phyloP scores from a whole-genome alignment of 1,284 basidiomycete genomes.

The Cryptococcus depauperatus region DNA sequence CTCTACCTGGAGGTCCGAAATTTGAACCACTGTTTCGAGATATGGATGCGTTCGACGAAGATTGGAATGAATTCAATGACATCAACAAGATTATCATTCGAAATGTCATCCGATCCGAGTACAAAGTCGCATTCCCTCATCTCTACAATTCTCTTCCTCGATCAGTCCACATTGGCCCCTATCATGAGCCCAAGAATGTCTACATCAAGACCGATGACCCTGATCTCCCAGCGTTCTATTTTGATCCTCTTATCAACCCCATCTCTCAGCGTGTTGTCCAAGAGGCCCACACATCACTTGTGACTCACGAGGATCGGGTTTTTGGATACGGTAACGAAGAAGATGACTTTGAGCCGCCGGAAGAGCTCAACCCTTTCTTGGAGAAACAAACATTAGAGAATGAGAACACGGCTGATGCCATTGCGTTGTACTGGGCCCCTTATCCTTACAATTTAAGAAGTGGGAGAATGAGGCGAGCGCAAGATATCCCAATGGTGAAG shows the following conservation, averaged over 20 bases:
- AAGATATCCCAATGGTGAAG: constrained; percentile 93
- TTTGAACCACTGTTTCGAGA: constrained; percentile 88
- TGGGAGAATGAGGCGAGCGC: constrained; percentile 84
- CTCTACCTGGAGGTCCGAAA: constrained; percentile 96
- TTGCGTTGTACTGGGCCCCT: constrained; percentile 97
- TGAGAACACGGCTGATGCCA: constrained; percentile 90
- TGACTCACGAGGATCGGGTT: constrained; percentile 82
- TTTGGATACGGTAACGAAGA: constrained; percentile 75
- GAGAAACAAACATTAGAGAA: constrained; percentile 73
- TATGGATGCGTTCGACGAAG: constrained; percentile 95
- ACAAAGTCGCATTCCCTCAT: constrained; percentile 98
- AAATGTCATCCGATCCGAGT: constrained; percentile 96
- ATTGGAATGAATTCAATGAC: constrained; percentile 99
- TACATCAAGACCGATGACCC: constrained; percentile 99
- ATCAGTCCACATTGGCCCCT: constrained; percentile 82
- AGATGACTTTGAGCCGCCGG: constrained; percentile 78
- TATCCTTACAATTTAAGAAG: constrained; percentile 91
- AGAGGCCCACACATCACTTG: constrained; percentile 70
- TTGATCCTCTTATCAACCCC: constrained; percentile 95
- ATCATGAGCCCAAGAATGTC: constrained; percentile 93
- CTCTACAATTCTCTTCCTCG: constrained; percentile 97
- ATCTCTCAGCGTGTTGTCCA: constrained; percentile 79
- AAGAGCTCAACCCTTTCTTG: constrained; percentile 74
- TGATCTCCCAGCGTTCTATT: constrained; percentile 98
- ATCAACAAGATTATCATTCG: constrained; percentile 99